Evolutionary conservation across 2,329 filamentous ascomycete genomes (phyloP).

Genomic region (Sporothrix luriei): DNA sequence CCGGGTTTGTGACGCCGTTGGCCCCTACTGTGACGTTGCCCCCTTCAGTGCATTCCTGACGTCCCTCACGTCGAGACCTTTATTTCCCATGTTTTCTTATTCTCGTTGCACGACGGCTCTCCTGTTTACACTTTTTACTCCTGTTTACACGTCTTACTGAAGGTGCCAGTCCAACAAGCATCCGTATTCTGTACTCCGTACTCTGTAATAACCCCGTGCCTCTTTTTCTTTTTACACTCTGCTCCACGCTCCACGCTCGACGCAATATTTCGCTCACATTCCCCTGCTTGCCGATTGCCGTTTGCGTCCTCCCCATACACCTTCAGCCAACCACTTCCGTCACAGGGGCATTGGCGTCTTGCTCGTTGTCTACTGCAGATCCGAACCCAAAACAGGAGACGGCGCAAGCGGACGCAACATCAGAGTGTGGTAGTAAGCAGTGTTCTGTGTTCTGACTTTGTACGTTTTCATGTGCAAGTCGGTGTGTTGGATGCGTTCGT

Average conservation of each 20-base stretch:
- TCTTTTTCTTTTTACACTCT: neutral
- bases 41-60: conserved; percentile 17
- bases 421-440: neutral
- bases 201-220: neutral
- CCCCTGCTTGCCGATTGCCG: conserved; percentile 17
- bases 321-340: neutral
- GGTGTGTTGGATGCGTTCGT: neutral
- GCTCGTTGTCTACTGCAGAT: neutral
- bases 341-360: neutral
- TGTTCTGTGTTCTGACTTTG: neutral
- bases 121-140: neutral
- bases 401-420: neutral
- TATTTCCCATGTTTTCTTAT: neutral
- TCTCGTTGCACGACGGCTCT: no score
- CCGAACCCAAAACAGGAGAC: conserved; percentile 16
- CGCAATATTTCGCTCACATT: neutral
- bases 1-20: neutral
- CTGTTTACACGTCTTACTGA: neutral
- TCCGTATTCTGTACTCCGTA: conserved; percentile 7
- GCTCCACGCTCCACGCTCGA: no score
- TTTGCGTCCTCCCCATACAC: neutral
- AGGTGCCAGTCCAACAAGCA: neutral
- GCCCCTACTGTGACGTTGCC: conserved; percentile 8
- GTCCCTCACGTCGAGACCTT: neutral
- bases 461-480: conserved; percentile 15